Evolutionary conservation across 495 filamentous ascomycete species (phyloP).

Genomic region (Penicillium paxilli): DNA sequence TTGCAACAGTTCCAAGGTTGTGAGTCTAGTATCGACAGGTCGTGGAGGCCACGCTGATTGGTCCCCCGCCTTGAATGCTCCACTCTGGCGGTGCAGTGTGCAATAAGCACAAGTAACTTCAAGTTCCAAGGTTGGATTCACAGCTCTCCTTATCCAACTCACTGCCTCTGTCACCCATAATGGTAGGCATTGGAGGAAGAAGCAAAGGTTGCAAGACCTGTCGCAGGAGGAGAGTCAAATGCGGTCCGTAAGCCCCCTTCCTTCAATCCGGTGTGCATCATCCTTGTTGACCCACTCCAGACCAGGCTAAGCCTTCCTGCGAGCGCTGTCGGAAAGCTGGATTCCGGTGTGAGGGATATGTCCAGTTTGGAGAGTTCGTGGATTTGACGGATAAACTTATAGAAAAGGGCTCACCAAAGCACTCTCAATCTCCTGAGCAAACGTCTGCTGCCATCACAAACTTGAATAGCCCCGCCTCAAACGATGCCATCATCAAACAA

Average conservation of each 20-base stretch:
- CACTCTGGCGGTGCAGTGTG: too few species aligned
- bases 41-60: too few species aligned
- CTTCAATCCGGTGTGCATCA: not conserved
- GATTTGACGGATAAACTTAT: conserved; percentile 2
- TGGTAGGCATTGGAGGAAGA: conserved; percentile 18
- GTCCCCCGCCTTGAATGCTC: too few species aligned
- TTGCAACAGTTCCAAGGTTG: too few species aligned
- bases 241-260: conserved; percentile 6
- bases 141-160: not conserved
- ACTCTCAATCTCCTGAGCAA: too few species aligned
- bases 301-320: conserved; percentile 24
- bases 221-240: conserved; percentile 25
- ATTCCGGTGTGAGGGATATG: conserved; percentile 22
- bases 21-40: too few species aligned
- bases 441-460: not conserved
- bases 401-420: not conserved
- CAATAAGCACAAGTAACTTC: too few species aligned
- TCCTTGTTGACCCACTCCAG: conserved; percentile 9
- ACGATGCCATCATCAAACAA: not conserved
- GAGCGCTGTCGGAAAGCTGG: conserved; percentile 21
- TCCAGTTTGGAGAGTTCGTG: conserved; percentile 12
- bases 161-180: not conserved
- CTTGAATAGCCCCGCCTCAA: not conserved
- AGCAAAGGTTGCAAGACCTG: conserved; percentile 29
- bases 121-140: too few species aligned